These are phyloP conservation scores for Blastocystis sp. DNA, from an alignment of 352 stramenopile species.

Conservation along the genomic window DNA sequence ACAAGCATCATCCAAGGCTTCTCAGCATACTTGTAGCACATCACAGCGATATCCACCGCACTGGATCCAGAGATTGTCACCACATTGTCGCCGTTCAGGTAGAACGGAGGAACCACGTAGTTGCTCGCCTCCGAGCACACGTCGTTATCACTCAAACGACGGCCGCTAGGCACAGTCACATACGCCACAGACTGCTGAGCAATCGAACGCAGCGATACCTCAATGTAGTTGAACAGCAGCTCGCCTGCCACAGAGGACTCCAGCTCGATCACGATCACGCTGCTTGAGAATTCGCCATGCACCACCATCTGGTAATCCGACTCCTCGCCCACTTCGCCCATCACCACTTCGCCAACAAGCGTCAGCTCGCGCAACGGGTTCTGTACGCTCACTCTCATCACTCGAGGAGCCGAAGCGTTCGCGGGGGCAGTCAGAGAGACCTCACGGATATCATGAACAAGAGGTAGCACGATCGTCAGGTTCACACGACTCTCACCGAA, in stretches of 20 bases:
- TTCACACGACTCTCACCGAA: not conserved
- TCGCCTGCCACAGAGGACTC: not conserved
- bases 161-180: not conserved
- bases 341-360: not conserved
- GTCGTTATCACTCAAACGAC: conserved; percentile 4
- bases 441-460: not conserved
- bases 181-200: conserved; percentile 12
- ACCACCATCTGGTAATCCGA: not conserved
- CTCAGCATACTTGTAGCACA: conserved; percentile 55
- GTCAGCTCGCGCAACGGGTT: not conserved
- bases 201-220: not conserved
- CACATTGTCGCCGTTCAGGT: not conserved
- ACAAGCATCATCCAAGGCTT: conserved; percentile 5
- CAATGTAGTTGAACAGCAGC: not conserved
- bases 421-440: not conserved
- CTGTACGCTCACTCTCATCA: not conserved
- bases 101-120: not conserved
- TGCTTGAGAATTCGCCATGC: not conserved
- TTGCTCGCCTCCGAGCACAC: not conserved
- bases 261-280: not conserved
- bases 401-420: not conserved
- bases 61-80: not conserved
- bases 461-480: not conserved
- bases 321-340: not conserved
- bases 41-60: not conserved